phyloP scores from a whole-genome alignment of 75 land plant genomes.

The Azolla pinnata region DNA sequence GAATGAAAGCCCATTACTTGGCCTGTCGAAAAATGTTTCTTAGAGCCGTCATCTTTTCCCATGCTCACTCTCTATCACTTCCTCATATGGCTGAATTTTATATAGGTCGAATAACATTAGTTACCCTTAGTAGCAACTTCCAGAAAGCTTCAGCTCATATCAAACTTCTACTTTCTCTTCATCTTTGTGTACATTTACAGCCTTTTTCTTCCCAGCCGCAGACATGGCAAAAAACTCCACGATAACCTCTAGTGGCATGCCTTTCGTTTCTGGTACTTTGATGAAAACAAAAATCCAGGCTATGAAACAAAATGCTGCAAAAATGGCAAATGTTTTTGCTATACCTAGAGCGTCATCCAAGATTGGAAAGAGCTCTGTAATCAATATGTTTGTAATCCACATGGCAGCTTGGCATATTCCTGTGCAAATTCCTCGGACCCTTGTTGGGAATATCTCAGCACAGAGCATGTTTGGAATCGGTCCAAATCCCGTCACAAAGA shows the following conservation, averaged over 20 bases:
- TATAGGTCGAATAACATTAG: too few species aligned
- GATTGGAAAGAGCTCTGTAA: conserved; percentile 68
- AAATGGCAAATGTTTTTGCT: conserved; percentile 59
- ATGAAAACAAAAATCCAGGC: conserved; percentile 79
- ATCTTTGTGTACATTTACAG: background rate
- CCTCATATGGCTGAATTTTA: too few species aligned
- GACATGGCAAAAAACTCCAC: conserved; percentile 77
- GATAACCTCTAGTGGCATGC: conserved; percentile 92
- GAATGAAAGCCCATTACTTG: too few species aligned
- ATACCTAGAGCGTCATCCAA: conserved; percentile 51
- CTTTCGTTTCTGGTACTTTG: conserved; percentile 92
- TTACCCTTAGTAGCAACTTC: too few species aligned
- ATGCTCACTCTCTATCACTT: too few species aligned
- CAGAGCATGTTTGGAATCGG: conserved; percentile 90
- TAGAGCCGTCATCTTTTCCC: too few species aligned
- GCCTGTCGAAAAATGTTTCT: too few species aligned
- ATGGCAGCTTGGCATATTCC: conserved; percentile 60
- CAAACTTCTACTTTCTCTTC: conserved; percentile 3
- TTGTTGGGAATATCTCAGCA: conserved; percentile 89
- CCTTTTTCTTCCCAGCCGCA: conserved; percentile 15
- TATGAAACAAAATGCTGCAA: conserved; percentile 52
- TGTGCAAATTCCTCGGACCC: conserved; percentile 83
- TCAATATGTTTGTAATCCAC: conserved; percentile 77
- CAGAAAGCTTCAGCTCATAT: too few species aligned
- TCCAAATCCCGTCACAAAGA: conserved; percentile 85